Evolutionary conservation across 352 stramenopile genomes (phyloP).

Genomic region (Hyphochytrium catenoides): DNA sequence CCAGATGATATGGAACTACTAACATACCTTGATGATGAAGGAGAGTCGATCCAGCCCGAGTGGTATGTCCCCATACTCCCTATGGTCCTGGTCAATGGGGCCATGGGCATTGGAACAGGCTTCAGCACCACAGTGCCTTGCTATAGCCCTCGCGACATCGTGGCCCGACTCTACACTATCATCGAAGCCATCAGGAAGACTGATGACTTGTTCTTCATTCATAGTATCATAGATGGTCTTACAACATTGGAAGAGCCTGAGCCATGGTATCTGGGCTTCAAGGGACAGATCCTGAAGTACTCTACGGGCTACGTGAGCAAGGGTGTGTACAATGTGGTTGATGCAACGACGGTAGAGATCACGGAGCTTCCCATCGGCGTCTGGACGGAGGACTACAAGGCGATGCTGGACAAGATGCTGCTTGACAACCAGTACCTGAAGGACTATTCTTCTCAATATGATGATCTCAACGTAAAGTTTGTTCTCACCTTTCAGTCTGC

Average conservation of each 20-base stretch:
- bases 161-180: neutral
- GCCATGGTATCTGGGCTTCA: neutral
- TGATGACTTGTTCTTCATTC: too few relatives aligned
- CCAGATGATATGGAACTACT: neutral
- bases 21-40: slow-evolving; percentile 3
- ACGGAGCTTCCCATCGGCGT: neutral
- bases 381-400: slow-evolving; percentile 1
- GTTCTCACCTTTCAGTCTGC: too few relatives aligned
- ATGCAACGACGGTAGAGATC: neutral
- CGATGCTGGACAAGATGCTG: slow-evolving; percentile 3
- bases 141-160: slow-evolving; percentile 2
- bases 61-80: slow-evolving; percentile 3
- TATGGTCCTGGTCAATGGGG: slow-evolving; percentile 2
- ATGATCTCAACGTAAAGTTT: too few relatives aligned
- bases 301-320: neutral
- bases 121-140: neutral
- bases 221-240: too few relatives aligned
- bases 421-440: neutral
- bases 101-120: slow-evolving; percentile 2
- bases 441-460: slow-evolving; percentile 2
- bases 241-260: too few relatives aligned
- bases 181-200: too few relatives aligned
- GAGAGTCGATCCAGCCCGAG: neutral
- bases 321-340: neutral
- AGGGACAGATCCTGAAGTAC: neutral